Conservation (phyloP, 176 grass and related monocot genomes). For the Metroxylon sagu region DNA sequence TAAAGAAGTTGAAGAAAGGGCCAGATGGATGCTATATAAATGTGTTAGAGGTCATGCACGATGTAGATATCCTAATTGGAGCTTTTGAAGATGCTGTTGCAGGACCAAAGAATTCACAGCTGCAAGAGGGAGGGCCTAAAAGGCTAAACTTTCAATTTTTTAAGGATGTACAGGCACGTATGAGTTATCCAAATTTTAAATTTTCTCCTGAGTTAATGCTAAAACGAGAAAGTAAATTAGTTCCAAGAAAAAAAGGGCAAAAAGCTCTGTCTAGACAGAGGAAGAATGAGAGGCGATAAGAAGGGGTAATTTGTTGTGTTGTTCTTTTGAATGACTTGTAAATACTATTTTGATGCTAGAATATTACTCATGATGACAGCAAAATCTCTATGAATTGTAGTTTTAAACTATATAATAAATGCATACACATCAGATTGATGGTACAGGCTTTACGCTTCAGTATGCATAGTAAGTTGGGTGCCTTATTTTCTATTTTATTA, state of each 20-base stretch:
- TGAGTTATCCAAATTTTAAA: conserved; percentile 85
- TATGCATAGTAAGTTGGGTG: too few relatives aligned
- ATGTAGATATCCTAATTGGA: conserved; percentile 91
- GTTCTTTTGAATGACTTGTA: too few relatives aligned
- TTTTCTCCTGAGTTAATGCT: conserved; percentile 82
- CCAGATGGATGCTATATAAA: conserved; percentile 77
- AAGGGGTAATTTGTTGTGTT: neutral
- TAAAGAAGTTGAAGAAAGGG: conserved; percentile 88
- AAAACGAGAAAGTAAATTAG: conserved; percentile 80
- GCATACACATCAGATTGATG: too few relatives aligned
- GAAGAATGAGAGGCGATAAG: conserved; percentile 72
- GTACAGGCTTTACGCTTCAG: too few relatives aligned
- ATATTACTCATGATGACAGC: too few relatives aligned
- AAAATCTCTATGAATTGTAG: too few relatives aligned
- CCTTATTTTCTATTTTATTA: too few relatives aligned
- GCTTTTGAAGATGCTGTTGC: conserved; percentile 88
- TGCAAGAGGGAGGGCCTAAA: conserved; percentile 77
- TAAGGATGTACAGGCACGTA: conserved; percentile 79
- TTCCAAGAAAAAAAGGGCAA: conserved; percentile 91
- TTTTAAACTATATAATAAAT: too few relatives aligned
- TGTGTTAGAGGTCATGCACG: conserved; percentile 76
- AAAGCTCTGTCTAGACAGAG: conserved; percentile 68
- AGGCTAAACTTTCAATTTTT: conserved; percentile 92
- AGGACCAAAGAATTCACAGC: conserved; percentile 70
- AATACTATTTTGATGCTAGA: too few relatives aligned